Evolutionary conservation across 495 filamentous ascomycete genomes (phyloP), one percentile per base, ranked within the genome.

Genomic region (Collariella sp.): DNA sequence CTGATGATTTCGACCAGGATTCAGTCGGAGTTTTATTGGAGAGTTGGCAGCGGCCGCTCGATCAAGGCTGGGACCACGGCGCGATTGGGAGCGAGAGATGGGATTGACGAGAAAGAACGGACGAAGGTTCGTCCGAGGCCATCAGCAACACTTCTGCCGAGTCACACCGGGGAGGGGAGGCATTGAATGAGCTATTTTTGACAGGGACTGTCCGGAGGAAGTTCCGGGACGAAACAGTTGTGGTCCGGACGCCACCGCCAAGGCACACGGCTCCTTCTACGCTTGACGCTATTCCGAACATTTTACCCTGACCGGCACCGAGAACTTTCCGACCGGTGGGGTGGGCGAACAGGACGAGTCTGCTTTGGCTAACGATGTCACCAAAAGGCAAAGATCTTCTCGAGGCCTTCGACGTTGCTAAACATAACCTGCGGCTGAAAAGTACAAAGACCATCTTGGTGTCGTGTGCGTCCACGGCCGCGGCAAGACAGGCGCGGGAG

Each of bases 341-440:
- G 47, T 29, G 11, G 39, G 53, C 42, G 22, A 36, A 39, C 56
- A 54, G 31, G 19, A 18, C 23, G n/a, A 50, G 45, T 29, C n/a
- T n/a, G n/a, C n/a, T n/a, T 22, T 41, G 24, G n/a, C 26, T 26
- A 34, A 34, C 35, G 48, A 50, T 31, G 56, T 41, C 31, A 18
- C 31, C 39, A 13, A 19, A 46, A 46, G 56, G 56, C 56, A 44
- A 50, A 36, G 56, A 36, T 41, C 23, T 40, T 45, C 31, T 13
- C 19, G 23, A 24, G 16, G 42, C 29, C 16, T 47, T 48, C 40
- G 29, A 49, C 50, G 39, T 16, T 59, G 46, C 57, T 55, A 59
- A 51, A 59, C 46, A 51, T 59, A 50, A 34, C 11, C n/a, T 59
- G 52, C 57, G 57, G 57, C 57, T 59, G 57, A 50, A n/a, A n/a